A percentile compares a stretch with the other conserved stretches of the same genome.
phyloP scores from a whole-genome alignment of 148 eudicot species.

The Polygonum aviculare region DNA sequence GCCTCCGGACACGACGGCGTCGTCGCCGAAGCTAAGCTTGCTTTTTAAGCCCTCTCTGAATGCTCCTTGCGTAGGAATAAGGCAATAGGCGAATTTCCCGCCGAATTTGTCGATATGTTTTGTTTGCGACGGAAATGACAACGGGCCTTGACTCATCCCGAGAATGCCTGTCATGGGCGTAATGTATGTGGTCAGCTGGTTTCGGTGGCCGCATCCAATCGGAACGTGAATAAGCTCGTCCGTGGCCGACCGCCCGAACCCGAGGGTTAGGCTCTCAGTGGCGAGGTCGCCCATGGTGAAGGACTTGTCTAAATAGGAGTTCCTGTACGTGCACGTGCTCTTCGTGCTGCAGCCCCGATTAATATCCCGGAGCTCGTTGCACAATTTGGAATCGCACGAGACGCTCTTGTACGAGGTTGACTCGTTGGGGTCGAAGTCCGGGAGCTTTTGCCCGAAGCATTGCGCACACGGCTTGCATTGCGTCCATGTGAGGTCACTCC shows the following conservation, averaged over 20 bases:
- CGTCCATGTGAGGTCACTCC: constrained; percentile 36
- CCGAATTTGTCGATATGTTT: neutral
- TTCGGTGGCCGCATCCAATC: constrained; percentile 20
- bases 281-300: constrained; percentile 23
- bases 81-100: constrained; percentile 21
- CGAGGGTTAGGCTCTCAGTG: constrained; percentile 26
- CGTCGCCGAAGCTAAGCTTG: too few species aligned
- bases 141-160: constrained; percentile 26
- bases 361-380: neutral
- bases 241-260: neutral
- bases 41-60: neutral
- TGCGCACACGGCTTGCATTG: constrained; percentile 30
- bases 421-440: constrained; percentile 18
- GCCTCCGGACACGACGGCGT: too few species aligned
- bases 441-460: constrained; percentile 22
- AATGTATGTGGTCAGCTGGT: neutral
- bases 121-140: constrained; percentile 23
- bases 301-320: constrained; percentile 5
- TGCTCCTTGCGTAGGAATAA: neutral
- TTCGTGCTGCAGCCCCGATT: neutral
- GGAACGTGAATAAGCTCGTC: neutral
- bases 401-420: constrained; percentile 16
- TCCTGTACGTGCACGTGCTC: neutral
- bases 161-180: constrained; percentile 13
- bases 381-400: constrained; percentile 13